A percentile compares a stretch with the other conserved stretches of the same genome.
phyloP scores from a whole-genome alignment of 768 basidiomycete species.

The Pleurotus giganteus region DNA sequence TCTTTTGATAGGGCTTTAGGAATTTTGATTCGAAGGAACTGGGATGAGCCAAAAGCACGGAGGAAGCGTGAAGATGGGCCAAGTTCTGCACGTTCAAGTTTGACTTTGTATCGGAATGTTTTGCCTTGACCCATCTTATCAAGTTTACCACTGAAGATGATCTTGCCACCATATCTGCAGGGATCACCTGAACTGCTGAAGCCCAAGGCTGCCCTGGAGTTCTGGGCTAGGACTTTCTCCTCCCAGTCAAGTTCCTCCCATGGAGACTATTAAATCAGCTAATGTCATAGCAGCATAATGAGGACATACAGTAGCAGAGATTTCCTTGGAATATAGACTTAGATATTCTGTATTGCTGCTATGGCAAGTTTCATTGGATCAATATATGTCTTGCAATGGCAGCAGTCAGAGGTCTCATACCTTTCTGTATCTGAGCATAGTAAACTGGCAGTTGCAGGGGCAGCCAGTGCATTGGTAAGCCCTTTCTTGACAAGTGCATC shows the following conservation, averaged over 20 bases:
- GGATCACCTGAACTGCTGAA: slow-evolving; percentile 28
- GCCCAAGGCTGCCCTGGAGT: slow-evolving; percentile 40
- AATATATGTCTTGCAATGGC: too few relatives aligned
- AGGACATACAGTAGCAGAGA: slow-evolving; percentile 27
- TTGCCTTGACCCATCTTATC: slow-evolving; percentile 13
- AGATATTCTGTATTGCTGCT: slow-evolving; percentile 6
- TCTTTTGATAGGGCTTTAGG: slow-evolving; percentile 26
- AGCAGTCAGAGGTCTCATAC: neutral
- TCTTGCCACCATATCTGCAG: slow-evolving; percentile 61
- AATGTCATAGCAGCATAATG: neutral
- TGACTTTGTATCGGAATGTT: slow-evolving; percentile 30
- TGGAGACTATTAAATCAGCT: slow-evolving; percentile 41
- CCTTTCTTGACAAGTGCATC: slow-evolving; percentile 21
- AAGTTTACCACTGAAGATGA: slow-evolving; percentile 48
- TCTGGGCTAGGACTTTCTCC: slow-evolving; percentile 31
- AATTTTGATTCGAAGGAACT: slow-evolving; percentile 51
- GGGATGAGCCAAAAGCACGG: slow-evolving; percentile 63
- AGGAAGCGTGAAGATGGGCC: slow-evolving; percentile 56
- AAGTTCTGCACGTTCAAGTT: slow-evolving; percentile 47
- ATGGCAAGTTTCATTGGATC: neutral
- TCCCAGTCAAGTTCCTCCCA: slow-evolving; percentile 66
- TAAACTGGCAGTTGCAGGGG: slow-evolving; percentile 21
- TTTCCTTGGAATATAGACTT: slow-evolving; percentile 34
- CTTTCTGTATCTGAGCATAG: slow-evolving; percentile 10
- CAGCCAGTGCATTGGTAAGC: slow-evolving; percentile 30